Conservation (phyloP, 2,329 filamentous ascomycete species). For the Cordyceps farinosa region DNA sequence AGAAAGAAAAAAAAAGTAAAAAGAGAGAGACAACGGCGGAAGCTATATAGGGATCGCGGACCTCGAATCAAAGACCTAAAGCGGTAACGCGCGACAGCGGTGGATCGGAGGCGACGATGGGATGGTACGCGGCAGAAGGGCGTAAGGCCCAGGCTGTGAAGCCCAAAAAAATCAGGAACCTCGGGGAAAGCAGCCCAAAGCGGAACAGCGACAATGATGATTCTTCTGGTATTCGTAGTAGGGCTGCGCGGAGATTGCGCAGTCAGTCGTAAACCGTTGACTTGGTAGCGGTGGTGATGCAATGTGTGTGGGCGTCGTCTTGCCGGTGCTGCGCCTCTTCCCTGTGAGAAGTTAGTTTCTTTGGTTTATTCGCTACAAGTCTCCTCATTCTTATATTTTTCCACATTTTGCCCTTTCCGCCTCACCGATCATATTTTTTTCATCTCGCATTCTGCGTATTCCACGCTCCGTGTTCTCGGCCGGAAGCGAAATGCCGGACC, state of each 20-base stretch:
- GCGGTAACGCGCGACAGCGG: not conserved
- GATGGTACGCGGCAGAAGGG: not conserved
- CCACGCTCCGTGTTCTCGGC: not conserved
- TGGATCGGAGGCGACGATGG: not conserved
- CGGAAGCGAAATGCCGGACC: constrained; percentile 4
- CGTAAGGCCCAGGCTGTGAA: not conserved
- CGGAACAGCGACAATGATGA: not conserved
- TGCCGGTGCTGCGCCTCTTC: not conserved
- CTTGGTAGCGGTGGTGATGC: not conserved
- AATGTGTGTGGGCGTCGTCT: too few relatives aligned
- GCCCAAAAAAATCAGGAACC: not conserved
- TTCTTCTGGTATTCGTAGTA: not conserved
- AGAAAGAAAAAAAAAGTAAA: not conserved
- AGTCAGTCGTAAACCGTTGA: not conserved
- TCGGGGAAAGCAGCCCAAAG: not conserved
- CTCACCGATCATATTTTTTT: not conserved
- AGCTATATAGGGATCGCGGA: not conserved
- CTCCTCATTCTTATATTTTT: not conserved
- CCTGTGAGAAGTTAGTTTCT: not conserved
- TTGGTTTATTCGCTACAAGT: not conserved
- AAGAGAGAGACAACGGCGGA: not conserved
- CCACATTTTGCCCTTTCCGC: not conserved
- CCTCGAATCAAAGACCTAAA: constrained; percentile 3
- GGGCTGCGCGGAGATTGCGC: not conserved
- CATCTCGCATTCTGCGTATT: constrained; percentile 5